Percentiles rank a stretch among this genome's conserved stretches.
Evolutionary conservation across 2,329 filamentous ascomycete genomes (phyloP).

Genomic region (Fusarium redolens): DNA sequence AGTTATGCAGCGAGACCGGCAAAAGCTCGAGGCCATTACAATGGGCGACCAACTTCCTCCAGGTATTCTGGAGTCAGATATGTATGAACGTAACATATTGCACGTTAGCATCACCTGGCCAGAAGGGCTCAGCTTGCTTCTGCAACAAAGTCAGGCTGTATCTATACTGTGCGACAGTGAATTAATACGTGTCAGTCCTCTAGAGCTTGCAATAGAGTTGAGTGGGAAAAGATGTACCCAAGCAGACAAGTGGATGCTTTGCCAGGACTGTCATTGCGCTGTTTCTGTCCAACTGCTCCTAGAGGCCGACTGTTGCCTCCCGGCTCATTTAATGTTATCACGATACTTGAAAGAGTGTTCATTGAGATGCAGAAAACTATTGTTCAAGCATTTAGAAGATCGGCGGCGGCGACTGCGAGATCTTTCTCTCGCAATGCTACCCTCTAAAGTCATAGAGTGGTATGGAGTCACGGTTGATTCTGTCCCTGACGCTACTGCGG

Average conservation of each 20-base stretch:
- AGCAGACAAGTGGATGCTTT: background rate
- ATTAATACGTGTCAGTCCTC: fast-evolving
- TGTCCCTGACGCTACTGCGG: background rate
- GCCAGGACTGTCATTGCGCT: background rate
- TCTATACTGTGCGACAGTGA: background rate
- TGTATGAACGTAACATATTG: background rate
- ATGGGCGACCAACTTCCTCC: fast-evolving
- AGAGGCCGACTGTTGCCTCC: background rate
- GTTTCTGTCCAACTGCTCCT: background rate
- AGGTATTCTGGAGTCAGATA: background rate
- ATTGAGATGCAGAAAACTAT: background rate
- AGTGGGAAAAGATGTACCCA: background rate
- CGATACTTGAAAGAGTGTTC: background rate
- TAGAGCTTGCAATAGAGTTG: background rate
- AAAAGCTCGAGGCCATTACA: background rate
- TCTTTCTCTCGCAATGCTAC: background rate
- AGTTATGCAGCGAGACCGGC: background rate
- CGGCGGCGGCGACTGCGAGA: background rate
- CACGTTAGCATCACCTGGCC: background rate
- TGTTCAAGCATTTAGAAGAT: background rate
- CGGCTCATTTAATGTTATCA: background rate
- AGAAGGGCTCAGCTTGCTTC: background rate
- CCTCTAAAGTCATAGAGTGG: background rate
- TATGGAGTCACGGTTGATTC: background rate
- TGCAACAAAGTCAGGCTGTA: background rate